These are phyloP conservation scores for Pinus tabuliformis DNA, from an alignment of 75 land plant genomes.

Conservation along the genomic window DNA sequence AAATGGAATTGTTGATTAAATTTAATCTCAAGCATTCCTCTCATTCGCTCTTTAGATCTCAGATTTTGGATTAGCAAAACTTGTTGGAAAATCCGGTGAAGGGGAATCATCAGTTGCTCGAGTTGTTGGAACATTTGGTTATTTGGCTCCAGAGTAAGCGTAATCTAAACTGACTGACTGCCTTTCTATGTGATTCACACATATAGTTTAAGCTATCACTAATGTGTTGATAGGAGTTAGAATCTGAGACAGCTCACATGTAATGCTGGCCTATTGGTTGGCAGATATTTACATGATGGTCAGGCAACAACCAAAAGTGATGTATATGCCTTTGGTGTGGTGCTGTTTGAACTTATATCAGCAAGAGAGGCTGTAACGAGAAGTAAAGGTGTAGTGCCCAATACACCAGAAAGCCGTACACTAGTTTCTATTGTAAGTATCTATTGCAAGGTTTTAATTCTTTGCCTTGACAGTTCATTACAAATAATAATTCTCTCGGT, in stretches of 20 bases:
- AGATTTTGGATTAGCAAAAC: constrained; percentile 89
- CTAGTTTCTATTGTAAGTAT: constrained; percentile 76
- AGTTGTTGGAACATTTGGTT: constrained; percentile 88
- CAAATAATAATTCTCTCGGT: background rate
- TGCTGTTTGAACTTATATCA: constrained; percentile 81
- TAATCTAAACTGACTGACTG: background rate
- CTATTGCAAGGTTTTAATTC: background rate
- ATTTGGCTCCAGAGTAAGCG: constrained; percentile 89
- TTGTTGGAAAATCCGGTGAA: constrained; percentile 48
- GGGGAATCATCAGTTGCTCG: constrained; percentile 55
- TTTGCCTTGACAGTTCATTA: background rate
- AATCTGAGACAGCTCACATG: background rate
- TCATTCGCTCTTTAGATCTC: constrained; percentile 51
- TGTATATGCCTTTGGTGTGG: constrained; percentile 92
- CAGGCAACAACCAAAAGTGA: constrained; percentile 80
- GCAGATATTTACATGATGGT: constrained; percentile 79
- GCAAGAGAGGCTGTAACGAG: constrained; percentile 71
- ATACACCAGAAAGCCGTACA: constrained; percentile 70
- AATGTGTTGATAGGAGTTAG: background rate
- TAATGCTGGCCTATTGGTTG: background rate
- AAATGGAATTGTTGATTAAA: background rate
- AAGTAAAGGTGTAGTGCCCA: constrained; percentile 28
- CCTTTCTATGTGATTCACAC: background rate
- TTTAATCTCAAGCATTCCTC: background rate
- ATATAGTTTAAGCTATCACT: background rate